Percentiles rank a stretch among this genome's conserved stretches.
These are phyloP conservation scores for Dactylellina parvicollis DNA, from an alignment of 2,329 filamentous ascomycete genomes.

Conservation along the genomic window DNA sequence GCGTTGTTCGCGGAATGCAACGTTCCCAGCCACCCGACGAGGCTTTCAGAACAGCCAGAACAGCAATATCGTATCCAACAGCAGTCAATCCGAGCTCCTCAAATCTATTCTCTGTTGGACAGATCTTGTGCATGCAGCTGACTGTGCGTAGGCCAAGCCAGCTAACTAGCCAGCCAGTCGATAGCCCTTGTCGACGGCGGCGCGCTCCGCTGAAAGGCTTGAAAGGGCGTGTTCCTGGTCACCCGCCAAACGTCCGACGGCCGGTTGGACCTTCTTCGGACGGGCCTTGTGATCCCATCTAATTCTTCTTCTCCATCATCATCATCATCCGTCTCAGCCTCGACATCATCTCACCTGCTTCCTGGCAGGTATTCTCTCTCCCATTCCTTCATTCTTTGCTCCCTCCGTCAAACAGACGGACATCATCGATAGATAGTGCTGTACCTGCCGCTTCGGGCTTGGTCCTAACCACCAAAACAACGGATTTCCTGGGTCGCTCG, in stretches of 20 bases:
- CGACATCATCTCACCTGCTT: constrained; percentile 3
- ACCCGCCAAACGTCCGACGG: constrained; percentile 46
- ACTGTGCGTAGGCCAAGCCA: constrained; percentile 25
- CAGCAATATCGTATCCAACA: too few relatives aligned
- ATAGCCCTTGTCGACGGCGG: constrained; percentile 12
- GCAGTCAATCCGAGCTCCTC: not conserved
- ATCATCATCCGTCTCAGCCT: not conserved
- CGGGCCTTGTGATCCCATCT: constrained; percentile 35
- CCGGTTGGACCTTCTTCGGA: constrained; percentile 19
- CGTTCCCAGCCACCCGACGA: too few relatives aligned
- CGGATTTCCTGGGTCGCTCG: not conserved
- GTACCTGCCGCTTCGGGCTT: constrained; percentile 28
- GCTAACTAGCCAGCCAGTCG: too few relatives aligned
- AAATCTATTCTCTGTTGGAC: not conserved
- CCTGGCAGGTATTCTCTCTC: not conserved
- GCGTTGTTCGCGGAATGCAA: too few relatives aligned
- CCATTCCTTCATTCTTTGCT: not conserved
- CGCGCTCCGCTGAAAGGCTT: constrained; percentile 16
- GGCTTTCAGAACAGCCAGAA: too few relatives aligned
- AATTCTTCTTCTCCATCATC: constrained; percentile 11
- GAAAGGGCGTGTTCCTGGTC: constrained; percentile 12
- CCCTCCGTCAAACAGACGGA: not conserved
- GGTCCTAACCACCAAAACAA: constrained; percentile 20
- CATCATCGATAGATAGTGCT: constrained; percentile 3
- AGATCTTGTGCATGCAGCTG: not conserved